A percentile compares a stretch with the other conserved stretches of the same genome.
Conservation (phyloP, 768 basidiomycete genomes). For the Rhodotorula toruloides region DNA sequence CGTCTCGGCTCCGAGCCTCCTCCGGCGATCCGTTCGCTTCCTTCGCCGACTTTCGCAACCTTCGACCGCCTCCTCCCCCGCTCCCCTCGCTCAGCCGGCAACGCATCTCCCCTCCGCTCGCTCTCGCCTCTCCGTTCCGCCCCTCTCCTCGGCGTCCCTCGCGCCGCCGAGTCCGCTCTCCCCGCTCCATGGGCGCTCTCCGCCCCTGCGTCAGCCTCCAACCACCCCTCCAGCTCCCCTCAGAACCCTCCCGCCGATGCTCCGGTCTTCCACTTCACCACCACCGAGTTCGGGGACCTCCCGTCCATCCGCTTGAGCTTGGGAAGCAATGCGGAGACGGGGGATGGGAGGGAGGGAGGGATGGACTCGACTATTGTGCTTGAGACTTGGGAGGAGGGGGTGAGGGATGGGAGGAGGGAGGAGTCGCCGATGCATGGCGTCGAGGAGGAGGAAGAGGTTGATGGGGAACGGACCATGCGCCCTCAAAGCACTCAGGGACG, state of each 20-base stretch:
- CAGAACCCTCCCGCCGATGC: neutral
- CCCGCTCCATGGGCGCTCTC: slow-evolving; percentile 15
- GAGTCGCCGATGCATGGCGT: neutral
- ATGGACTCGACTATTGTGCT: slow-evolving; percentile 27
- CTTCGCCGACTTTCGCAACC: no score
- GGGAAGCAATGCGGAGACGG: neutral
- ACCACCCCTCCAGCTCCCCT: neutral
- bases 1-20: no score
- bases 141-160: slow-evolving; percentile 5
- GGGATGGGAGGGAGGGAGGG: neutral
- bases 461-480: no score
- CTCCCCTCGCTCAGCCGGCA: neutral
- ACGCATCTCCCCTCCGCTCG: neutral
- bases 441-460: neutral
- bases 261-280: slow-evolving; percentile 26
- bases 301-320: neutral
- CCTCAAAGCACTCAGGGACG: no score
- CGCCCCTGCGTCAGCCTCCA: neutral
- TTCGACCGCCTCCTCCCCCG: neutral
- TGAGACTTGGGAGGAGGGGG: slow-evolving; percentile 1
- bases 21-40: no score
- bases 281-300: slow-evolving; percentile 17
- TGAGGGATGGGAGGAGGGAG: neutral
- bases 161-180: neutral
- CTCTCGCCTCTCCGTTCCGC: neutral